Evolutionary conservation across 345 rosid genomes (phyloP), one percentile per base, ranked within the genome.

Genomic region (Citrus medica): DNA sequence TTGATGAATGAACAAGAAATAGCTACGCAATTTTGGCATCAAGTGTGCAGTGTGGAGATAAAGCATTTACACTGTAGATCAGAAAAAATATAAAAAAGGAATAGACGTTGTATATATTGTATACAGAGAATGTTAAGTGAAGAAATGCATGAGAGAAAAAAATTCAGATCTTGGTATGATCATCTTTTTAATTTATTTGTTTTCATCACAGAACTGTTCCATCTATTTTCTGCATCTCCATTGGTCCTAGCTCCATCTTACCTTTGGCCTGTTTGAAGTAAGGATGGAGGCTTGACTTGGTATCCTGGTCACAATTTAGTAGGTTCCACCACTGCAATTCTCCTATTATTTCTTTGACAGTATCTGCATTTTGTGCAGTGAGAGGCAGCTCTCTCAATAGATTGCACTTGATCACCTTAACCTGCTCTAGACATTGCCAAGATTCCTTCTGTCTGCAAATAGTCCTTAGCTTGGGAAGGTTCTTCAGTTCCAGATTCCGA

Each of bases 281-380:
- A 62, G 69, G 69, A 27, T 28, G 77, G 40, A 74, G 69, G 46
- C 59, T 74, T 25, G 42, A 28, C 40, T 46, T 75, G 37, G 71
- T 78, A 27, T 66, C 67, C 51, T 53, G 9, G 61, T 80, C 71
- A 68, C 82, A 80, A 53, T 71, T 13, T 71, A 78, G 70, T 73
- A 67, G 66, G 59, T 73, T 80, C 88, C 88, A 85, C 88, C 88
- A 85, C 60, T 67, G 78, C 74, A 63, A 72, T 75, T 78, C 82
- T 55, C 85, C 84, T 78, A 79, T 82, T 61, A 82, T 78, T 80
- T 85, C 85, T 66, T 56, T 70, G 17, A 80, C 42, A 51, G 67
- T 42, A 3, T 64, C 46, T 67, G 58, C 70, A 61, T 76, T 76
- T 55, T 72, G 28, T 56, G 72, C 55, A 28, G 48, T 72, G 33